Conservation (phyloP, 192 early-diverging fungal species). For the Phlyctochytrium bullatum region DNA sequence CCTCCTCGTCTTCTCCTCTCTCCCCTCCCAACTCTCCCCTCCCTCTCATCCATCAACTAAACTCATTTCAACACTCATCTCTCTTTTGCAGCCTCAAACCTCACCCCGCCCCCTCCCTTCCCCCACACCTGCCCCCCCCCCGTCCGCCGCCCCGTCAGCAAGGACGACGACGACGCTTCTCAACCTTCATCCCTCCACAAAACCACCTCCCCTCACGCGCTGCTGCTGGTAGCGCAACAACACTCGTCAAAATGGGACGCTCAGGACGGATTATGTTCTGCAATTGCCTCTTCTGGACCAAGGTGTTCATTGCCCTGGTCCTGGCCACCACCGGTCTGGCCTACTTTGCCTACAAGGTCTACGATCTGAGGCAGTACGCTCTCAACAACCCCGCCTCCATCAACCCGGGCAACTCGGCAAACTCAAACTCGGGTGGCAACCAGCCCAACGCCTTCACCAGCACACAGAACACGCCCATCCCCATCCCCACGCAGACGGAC, state of each 20-base stretch:
- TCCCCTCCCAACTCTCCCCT: too few relatives aligned
- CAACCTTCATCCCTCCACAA: neutral
- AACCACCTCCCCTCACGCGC: neutral
- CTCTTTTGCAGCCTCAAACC: too few relatives aligned
- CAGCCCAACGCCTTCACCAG: neutral
- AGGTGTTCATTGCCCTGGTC: slow-evolving; percentile 9
- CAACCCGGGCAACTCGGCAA: too few relatives aligned
- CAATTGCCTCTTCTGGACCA: slow-evolving; percentile 25
- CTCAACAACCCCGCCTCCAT: neutral
- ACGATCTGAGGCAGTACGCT: slow-evolving; percentile 17
- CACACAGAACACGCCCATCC: neutral
- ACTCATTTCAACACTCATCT: too few relatives aligned
- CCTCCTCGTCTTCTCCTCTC: too few relatives aligned
- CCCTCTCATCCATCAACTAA: too few relatives aligned
- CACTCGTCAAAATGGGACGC: neutral
- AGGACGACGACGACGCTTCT: too few relatives aligned
- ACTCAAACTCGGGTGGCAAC: too few relatives aligned
- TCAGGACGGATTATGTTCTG: neutral
- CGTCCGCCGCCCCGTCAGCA: too few relatives aligned
- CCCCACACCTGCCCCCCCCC: too few relatives aligned
- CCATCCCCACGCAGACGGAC: neutral
- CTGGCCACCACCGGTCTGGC: slow-evolving; percentile 8
- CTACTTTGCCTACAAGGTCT: slow-evolving; percentile 19
- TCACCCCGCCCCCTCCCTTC: too few relatives aligned
- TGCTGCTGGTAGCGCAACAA: too few relatives aligned